Evolutionary conservation across 805 yeast species (phyloP).

Genomic region (Deakozyma indianensis): DNA sequence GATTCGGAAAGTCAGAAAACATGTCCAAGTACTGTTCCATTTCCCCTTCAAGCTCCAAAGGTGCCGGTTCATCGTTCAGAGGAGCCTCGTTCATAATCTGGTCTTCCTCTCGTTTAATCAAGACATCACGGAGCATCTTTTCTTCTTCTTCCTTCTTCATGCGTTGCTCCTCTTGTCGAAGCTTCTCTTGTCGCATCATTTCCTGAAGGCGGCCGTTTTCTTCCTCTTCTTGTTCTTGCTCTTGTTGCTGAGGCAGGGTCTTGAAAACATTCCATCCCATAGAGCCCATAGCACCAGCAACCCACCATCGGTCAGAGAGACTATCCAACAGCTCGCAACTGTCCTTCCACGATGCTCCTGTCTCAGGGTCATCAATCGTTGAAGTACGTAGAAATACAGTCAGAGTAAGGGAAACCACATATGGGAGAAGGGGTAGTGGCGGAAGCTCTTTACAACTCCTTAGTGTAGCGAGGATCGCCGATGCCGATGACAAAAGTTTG

Average conservation of each 20-base stretch:
- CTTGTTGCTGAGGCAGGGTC: slow-evolving; percentile 6
- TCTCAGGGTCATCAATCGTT: slow-evolving; percentile 16
- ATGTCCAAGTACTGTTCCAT: slow-evolving; percentile 15
- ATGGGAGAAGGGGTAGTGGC: slow-evolving; percentile 22
- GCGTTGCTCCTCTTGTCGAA: neutral
- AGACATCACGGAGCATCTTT: neutral
- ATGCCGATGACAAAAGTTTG: slow-evolving; percentile 15
- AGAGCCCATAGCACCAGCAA: slow-evolving; percentile 23
- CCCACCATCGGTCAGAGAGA: slow-evolving; percentile 21
- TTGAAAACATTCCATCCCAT: slow-evolving; percentile 20
- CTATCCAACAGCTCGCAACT: slow-evolving; percentile 15
- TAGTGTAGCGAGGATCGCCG: slow-evolving; percentile 16
- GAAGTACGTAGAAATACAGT: slow-evolving; percentile 22
- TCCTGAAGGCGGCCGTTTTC: neutral
- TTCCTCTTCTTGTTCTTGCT: slow-evolving; percentile 2
- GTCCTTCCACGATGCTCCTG: slow-evolving; percentile 17
- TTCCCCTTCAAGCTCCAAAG: too few species aligned
- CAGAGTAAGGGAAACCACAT: slow-evolving; percentile 21
- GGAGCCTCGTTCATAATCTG: neutral
- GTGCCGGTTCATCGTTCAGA: neutral
- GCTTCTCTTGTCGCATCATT: neutral
- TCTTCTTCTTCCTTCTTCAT: slow-evolving; percentile 1
- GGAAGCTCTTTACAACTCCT: slow-evolving; percentile 14
- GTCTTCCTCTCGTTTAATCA: neutral
- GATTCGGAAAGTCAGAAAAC: slow-evolving; percentile 22